These are phyloP conservation scores for Carex kokanica DNA, from an alignment of 176 grass and related monocot genomes.

Conservation along the genomic window DNA sequence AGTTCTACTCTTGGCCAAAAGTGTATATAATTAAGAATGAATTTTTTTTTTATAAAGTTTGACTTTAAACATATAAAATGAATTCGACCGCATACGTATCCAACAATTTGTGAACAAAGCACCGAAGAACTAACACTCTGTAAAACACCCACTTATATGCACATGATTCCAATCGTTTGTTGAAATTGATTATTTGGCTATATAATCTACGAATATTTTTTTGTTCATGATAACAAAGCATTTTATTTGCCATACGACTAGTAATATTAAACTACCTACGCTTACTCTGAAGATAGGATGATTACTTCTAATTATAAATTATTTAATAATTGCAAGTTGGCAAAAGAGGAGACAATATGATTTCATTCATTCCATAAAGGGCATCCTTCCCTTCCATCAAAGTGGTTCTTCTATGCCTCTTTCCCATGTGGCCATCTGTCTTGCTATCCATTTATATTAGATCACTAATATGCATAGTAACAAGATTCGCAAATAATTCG, in stretches of 20 bases:
- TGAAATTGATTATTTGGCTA: too few relatives aligned
- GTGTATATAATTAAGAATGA: too few relatives aligned
- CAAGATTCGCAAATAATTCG: too few relatives aligned
- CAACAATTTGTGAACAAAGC: background rate
- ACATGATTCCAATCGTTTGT: background rate
- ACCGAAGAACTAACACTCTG: background rate
- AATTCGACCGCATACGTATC: too few relatives aligned
- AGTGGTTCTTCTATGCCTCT: background rate
- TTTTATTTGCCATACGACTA: too few relatives aligned
- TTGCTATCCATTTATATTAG: too few relatives aligned
- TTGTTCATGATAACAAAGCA: too few relatives aligned
- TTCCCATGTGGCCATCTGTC: background rate
- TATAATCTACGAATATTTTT: too few relatives aligned
- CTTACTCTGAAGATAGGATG: background rate
- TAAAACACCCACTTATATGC: background rate
- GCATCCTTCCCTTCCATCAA: background rate
- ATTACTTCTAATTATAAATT: background rate
- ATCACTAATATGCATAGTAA: too few relatives aligned
- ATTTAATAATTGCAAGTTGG: background rate
- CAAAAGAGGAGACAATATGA: background rate
- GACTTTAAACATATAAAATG: background rate
- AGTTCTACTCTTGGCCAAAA: too few relatives aligned
- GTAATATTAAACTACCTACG: too few relatives aligned
- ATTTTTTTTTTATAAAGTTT: too few relatives aligned
- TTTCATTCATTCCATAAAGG: constrained; percentile 4